A percentile compares a stretch with the other conserved stretches of the same genome.
Evolutionary conservation across 2,329 filamentous ascomycete species (phyloP).

Genomic region (Metarhizium rileyi): DNA sequence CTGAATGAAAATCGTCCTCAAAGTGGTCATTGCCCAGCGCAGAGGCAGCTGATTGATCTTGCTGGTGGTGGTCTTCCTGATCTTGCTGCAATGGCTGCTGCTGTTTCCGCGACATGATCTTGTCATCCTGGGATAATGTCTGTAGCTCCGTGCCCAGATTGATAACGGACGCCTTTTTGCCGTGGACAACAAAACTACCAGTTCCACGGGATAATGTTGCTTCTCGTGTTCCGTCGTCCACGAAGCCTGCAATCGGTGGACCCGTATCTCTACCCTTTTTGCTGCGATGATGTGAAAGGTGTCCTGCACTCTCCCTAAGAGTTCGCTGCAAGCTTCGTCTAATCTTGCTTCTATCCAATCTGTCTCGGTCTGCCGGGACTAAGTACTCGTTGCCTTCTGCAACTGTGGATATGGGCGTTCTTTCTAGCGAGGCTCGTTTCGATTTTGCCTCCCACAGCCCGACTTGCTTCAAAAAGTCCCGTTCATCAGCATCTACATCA

Average conservation of each 20-base stretch:
- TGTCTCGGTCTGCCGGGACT: constrained; percentile 34
- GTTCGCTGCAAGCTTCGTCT: constrained; percentile 84
- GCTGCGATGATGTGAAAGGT: constrained; percentile 57
- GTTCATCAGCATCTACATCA: constrained; percentile 56
- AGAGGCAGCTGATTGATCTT: constrained; percentile 27
- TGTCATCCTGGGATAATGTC: constrained; percentile 64
- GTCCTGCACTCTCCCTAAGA: constrained; percentile 67
- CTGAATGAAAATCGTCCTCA: constrained; percentile 43
- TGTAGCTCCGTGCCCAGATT: constrained; percentile 93
- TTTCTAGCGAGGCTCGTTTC: constrained; percentile 21
- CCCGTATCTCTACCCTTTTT: constrained; percentile 60
- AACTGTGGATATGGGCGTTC: constrained; percentile 24
- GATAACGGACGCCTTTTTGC: constrained; percentile 95
- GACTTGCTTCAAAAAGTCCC: constrained; percentile 56
- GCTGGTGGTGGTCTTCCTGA: constrained; percentile 30
- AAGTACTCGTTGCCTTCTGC: constrained; percentile 22
- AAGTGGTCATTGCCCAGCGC: constrained; percentile 24
- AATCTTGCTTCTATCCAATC: constrained; percentile 55
- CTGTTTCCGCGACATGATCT: constrained; percentile 52
- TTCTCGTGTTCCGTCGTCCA: constrained; percentile 37
- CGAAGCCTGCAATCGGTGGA: constrained; percentile 11
- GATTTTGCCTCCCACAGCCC: constrained; percentile 45
- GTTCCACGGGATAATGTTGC: constrained; percentile 69
- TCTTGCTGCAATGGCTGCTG: constrained; percentile 19
- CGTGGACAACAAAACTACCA: constrained; percentile 90